Percentiles rank a stretch among this genome's conserved stretches.
Conservation (phyloP, 1,284 basidiomycete genomes). For the Vanrija humicola region DNA sequence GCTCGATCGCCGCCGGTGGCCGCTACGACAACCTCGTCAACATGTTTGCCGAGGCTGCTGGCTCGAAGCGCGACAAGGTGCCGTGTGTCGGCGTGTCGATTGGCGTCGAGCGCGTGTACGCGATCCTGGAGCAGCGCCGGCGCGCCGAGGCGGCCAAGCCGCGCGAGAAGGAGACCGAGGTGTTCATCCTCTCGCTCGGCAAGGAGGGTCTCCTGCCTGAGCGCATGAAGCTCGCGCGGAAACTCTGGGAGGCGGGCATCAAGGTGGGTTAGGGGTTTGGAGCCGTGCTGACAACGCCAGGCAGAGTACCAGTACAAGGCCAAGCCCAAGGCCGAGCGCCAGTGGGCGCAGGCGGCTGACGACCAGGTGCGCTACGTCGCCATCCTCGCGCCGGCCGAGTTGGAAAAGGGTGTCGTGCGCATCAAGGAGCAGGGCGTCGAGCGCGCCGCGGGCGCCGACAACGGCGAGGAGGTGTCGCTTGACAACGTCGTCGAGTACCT, state of each 20-base stretch:
- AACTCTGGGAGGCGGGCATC: constrained; percentile 82
- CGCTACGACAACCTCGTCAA: constrained; percentile 97
- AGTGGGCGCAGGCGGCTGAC: constrained; percentile 87
- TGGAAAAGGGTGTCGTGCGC: constrained; percentile 74
- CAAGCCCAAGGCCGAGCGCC: constrained; percentile 79
- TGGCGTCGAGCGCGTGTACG: constrained; percentile 94
- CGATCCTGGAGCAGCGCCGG: constrained; percentile 83
- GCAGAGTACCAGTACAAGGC: constrained; percentile 90
- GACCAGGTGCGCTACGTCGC: constrained; percentile 89
- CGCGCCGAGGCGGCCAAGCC: constrained; percentile 59
- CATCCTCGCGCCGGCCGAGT: constrained; percentile 82
- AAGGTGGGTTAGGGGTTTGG: constrained; percentile 57
- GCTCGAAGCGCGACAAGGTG: constrained; percentile 56
- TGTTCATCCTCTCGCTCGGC: constrained; percentile 88
- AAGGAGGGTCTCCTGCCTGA: constrained; percentile 70
- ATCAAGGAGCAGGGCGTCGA: constrained; percentile 89
- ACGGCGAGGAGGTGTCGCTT: constrained; percentile 63
- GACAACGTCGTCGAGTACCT: constrained; percentile 66
- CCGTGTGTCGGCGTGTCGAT: constrained; percentile 94
- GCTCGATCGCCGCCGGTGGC: constrained; percentile 95
- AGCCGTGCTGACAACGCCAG: constrained; percentile 49
- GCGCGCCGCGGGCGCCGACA: constrained; percentile 59
- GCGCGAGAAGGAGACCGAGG: constrained; percentile 88
- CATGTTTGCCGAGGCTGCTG: constrained; percentile 79
- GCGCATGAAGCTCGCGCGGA: constrained; percentile 74